Evolutionary conservation across 176 grass and related monocot species (phyloP).

Genomic region (Hsuehochloa calcarea): DNA sequence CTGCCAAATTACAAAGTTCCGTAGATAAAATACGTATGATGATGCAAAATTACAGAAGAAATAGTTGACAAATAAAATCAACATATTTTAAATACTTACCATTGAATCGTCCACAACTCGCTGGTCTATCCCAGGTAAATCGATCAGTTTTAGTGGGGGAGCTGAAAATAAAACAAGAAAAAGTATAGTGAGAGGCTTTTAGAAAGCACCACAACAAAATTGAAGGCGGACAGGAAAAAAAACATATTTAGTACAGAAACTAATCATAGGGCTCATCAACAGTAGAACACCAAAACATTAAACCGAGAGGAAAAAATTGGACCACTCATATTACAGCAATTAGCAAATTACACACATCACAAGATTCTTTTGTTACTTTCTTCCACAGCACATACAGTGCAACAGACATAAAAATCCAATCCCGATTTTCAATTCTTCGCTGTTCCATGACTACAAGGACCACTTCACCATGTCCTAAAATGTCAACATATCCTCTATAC

Average conservation of each 20-base stretch:
- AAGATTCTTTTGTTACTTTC: neutral
- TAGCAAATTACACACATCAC: neutral
- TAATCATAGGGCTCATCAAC: neutral
- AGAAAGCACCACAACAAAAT: neutral
- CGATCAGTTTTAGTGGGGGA: conserved; percentile 87
- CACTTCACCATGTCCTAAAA: neutral
- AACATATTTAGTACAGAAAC: neutral
- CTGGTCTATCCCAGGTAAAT: conserved; percentile 96
- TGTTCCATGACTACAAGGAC: neutral
- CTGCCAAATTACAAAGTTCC: neutral
- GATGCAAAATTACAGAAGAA: conserved; percentile 1
- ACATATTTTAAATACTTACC: conserved; percentile 44
- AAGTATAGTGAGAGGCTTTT: conserved; percentile 3
- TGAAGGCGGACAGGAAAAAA: conserved; percentile 3
- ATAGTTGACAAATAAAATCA: neutral
- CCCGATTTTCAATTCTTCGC: neutral
- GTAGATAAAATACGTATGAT: neutral
- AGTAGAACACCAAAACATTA: neutral
- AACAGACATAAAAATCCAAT: neutral
- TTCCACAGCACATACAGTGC: neutral
- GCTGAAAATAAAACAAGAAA: conserved; percentile 52
- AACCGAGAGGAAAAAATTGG: neutral
- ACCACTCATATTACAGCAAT: neutral
- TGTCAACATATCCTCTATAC: neutral
- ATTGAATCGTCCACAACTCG: conserved; percentile 78